Percentiles rank a stretch among this genome's conserved stretches.
These are phyloP conservation scores for Pseudocercospora macadamiae DNA, from an alignment of 2,329 filamentous ascomycete species.

Conservation along the genomic window DNA sequence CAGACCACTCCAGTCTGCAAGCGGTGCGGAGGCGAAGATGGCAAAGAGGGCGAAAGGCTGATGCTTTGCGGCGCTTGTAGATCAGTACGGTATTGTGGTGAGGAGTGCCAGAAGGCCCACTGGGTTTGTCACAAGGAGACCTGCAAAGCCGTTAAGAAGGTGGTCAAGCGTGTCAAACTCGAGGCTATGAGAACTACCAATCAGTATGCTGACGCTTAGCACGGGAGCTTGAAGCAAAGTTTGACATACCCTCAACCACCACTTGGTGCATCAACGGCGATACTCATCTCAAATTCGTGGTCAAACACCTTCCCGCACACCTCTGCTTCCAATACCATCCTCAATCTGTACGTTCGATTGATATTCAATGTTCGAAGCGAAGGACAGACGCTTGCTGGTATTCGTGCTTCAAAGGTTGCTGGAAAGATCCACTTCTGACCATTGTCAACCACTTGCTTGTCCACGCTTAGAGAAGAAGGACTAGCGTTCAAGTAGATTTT, in stretches of 20 bases:
- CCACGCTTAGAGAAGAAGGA: background rate
- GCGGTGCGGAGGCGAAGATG: background rate
- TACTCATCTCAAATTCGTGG: background rate
- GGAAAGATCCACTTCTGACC: background rate
- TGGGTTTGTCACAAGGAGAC: constrained; percentile 55
- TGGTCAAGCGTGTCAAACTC: no score
- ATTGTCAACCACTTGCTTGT: background rate
- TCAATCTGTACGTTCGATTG: background rate
- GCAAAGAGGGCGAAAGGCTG: background rate
- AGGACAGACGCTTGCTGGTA: background rate
- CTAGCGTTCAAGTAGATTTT: background rate
- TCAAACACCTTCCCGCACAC: background rate
- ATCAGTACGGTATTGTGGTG: constrained; percentile 53
- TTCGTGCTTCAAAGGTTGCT: background rate
- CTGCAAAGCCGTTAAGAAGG: constrained; percentile 22
- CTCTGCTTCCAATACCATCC: background rate
- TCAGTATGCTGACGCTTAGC: background rate
- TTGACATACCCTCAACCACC: background rate
- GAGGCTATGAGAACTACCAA: background rate
- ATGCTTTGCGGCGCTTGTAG: constrained; percentile 14
- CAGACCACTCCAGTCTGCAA: background rate
- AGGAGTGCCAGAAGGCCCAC: constrained; percentile 57
- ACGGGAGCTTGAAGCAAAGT: background rate
- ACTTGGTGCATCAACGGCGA: background rate
- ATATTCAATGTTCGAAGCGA: background rate